Base-by-base conservation (phyloP, 441 rosid genomes). In the Populus hybrid region DNA sequence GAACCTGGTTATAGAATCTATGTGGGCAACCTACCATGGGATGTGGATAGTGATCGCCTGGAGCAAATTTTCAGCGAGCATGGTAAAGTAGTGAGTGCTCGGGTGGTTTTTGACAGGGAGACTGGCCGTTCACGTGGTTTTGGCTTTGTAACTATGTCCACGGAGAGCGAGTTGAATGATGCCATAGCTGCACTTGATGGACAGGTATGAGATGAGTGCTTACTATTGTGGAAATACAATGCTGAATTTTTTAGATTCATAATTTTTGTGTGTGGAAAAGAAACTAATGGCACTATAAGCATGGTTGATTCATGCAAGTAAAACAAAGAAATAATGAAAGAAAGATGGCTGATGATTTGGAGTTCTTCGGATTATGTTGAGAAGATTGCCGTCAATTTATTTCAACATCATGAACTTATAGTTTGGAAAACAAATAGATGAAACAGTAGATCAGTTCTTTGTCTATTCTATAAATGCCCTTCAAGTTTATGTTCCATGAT, bases 101-200 rank as follows among this genome's bases (percentile, higher is more conserved):
- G 89, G 70, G 92, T 91, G 30, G 87, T 91, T 69, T 83, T 70
- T 76, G 95, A 91, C 76, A 81, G 92, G 80, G 91, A 90, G 35
- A 83, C 83, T 35, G 91, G 92, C 50, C 93, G 92, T 16, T 91
- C 95, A 8, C 93, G 95, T 67, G 93, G 95, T 67, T 91, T 91
- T 50, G 95, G 93, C 69, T 91, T 91, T 67, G 95, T 91, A 64
- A 87, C 92, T 0, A 90, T 91, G 95, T 74, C 90, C 10, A 69
- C 79, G 4, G 93, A 90, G 84, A 82, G 88, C 10, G 93, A 88
- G 86, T 79, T 90, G 90, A 86, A 91, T 76, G 95, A 90, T 42
- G 93, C 93, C 82, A 86, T 91, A 10, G 90, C 92, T 78, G 93
- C 95, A 3, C 88, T 91, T n/a, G 95, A 91, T 78, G 92, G 95